Evolutionary conservation across 2,329 filamentous ascomycete genomes (phyloP).

Genomic region (Stachybotrys elegans): DNA sequence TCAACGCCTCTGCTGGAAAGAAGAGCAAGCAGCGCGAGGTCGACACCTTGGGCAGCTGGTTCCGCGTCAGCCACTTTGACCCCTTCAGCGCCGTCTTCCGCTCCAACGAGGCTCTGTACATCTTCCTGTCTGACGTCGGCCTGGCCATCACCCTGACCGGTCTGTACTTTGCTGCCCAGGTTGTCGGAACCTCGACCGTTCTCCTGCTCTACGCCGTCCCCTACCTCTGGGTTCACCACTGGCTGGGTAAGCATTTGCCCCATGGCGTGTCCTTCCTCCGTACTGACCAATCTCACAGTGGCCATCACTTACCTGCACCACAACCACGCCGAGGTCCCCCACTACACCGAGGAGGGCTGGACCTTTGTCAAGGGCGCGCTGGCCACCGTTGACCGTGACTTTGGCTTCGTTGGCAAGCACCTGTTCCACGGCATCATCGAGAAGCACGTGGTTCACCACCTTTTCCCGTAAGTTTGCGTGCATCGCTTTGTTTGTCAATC

Average conservation of each 20-base stretch:
- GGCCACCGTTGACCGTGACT: constrained; percentile 57
- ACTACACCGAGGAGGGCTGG: constrained; percentile 46
- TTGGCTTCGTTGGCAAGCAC: constrained; percentile 57
- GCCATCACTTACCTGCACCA: constrained; percentile 74
- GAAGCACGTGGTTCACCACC: constrained; percentile 58
- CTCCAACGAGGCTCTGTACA: constrained; percentile 48
- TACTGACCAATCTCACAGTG: constrained; percentile 36
- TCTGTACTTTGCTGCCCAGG: constrained; percentile 46
- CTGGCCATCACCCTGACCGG: constrained; percentile 44
- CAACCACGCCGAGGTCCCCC: constrained; percentile 47
- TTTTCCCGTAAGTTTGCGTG: constrained; percentile 33
- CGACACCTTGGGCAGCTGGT: constrained; percentile 26
- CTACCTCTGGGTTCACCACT: constrained; percentile 67
- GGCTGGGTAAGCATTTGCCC: constrained; percentile 47
- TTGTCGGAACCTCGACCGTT: constrained; percentile 52
- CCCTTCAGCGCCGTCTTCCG: constrained; percentile 58
- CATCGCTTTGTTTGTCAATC: neutral
- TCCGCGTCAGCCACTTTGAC: constrained; percentile 53
- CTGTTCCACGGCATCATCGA: constrained; percentile 59
- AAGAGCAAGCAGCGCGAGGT: constrained; percentile 41
- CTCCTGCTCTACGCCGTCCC: constrained; percentile 57
- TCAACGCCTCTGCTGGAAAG: constrained; percentile 49
- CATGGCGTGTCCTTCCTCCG: neutral
- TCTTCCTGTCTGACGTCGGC: constrained; percentile 57
- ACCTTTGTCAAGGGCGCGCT: constrained; percentile 57